Evolutionary conservation across 2,329 filamentous ascomycete genomes (phyloP), one percentile per base, ranked within the genome.

Genomic region (Chalara sp.): DNA sequence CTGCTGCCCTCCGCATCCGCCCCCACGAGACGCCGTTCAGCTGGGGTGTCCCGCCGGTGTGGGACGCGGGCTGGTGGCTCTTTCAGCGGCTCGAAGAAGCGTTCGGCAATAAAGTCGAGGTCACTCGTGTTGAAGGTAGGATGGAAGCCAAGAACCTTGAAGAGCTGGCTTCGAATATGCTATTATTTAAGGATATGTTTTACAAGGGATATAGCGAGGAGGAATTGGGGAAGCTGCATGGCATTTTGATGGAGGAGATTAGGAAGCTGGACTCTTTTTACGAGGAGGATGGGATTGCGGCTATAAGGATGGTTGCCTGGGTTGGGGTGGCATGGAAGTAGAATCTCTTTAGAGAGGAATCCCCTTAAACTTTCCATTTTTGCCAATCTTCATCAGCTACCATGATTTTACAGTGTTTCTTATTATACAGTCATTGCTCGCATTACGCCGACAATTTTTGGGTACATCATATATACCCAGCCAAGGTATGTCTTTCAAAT

Each of bases 141-240:
- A 44, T 55, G 12, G 42, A 49, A 13, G 56, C 54, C 2, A 10
- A 6, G 8, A 52, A 33, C 32, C 35, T 55, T 28, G 48, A 56
- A 6, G 46, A 56, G 28, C 28, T 58, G 42, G 54, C 55, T 2
- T 53, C 51, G 4, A 58, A 57, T 44, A 47, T 55, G 52, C 46
- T 55, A 39, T 28, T 50, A 4, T 52, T 51, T 46, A 58, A 55
- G 41, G 55, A 51, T 47, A 51, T 56, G 53, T 52, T 52, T 44
- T 58, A 35, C 28, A 55, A 52, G 47, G 54, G 44, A 5, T 56
- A 56, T 46, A 53, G 51, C 33, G 50, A 56, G 21, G 54, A 58
- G 35, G 54, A 58, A 46, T 5, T 52, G 6, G 41, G 6, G 13
- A 52, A 33, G 31, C 8, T 55, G 37, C 13, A 29, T 28, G 37